phyloP scores from a whole-genome alignment of 306 rosid species.

The Pterocarpus macrocarpus region DNA sequence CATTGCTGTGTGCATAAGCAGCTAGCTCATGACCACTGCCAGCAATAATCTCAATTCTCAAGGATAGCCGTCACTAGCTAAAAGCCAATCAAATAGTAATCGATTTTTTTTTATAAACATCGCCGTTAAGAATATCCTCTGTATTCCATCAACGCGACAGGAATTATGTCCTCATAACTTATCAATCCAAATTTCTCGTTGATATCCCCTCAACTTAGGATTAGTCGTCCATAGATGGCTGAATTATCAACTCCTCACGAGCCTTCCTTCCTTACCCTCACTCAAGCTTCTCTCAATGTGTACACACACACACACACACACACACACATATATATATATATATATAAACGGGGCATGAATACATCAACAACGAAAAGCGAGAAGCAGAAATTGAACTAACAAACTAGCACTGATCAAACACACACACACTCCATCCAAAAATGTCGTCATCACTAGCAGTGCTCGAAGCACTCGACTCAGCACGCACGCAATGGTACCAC shows the following conservation, averaged over 20 bases:
- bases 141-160: slow-evolving; percentile 4
- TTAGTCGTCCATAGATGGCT: slow-evolving; percentile 41
- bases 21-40: no score
- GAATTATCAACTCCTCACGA: background rate
- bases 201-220: slow-evolving; percentile 50
- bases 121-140: slow-evolving; percentile 41
- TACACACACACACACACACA: background rate
- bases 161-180: slow-evolving; percentile 47
- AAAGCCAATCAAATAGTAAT: slow-evolving; percentile 14
- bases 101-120: background rate
- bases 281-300: background rate
- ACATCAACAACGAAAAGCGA: background rate
- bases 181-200: slow-evolving; percentile 29
- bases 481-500: slow-evolving; percentile 86
- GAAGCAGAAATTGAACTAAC: background rate
- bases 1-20: no score
- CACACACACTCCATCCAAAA: background rate
- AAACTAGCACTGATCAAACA: background rate
- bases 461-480: slow-evolving; percentile 72
- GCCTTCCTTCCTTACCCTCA: background rate
- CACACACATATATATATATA: no score
- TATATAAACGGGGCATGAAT: no score
- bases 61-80: background rate
- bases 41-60: no score
- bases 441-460: slow-evolving; percentile 76